Evolutionary conservation across 169 alveolate species (phyloP), one percentile per base, ranked within the genome.

Genomic region (Plasmodium sp.): DNA sequence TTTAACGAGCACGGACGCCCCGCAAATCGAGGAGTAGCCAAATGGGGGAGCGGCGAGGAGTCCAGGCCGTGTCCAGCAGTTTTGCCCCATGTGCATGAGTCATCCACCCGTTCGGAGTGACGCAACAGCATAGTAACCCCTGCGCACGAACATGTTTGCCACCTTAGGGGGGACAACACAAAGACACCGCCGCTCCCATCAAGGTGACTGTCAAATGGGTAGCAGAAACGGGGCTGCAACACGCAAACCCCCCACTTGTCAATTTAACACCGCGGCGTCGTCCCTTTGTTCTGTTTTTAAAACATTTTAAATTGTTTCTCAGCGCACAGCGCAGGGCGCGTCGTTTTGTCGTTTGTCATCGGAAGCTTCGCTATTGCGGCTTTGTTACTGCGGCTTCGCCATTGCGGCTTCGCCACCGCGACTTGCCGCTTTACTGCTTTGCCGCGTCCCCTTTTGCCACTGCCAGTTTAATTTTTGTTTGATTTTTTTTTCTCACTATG

Each of bases 1-100:
- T 31, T 33, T 90, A 62, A 90, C 94, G 10, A 51, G 91, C 18
- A 90, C 83, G 31, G 94, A 90, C n/a, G 91, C 94, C 10, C 90
- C 90, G 51, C 94, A 90, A 62, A 80, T 81, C 71, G 94, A 90
- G 54, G 94, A 90, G 54, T 90, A 62, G 73, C 45, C 10, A 41
- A 18, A 77, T 16, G 56, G 39, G 77, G 22, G 33, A 48, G 34
- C 75, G 75, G 75, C 31, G 27, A 22, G 10, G 14, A 62, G 14
- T 14, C 75, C 31, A 18, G 9, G 2, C 34, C 31, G 2, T n/a
- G 10, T 22, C 75, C 31, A 22, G 2, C 75, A 62, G 39, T 62
- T 27, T 62, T 36, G 5, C 33, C n/a, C n/a, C n/a, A n/a, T n/a
- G 27, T 22, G 27, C 27, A 22, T 22, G 27, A 22, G 27, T 62